Conservation (phyloP, 1,284 basidiomycete genomes). For the Papiliotrema terrestris region DNA sequence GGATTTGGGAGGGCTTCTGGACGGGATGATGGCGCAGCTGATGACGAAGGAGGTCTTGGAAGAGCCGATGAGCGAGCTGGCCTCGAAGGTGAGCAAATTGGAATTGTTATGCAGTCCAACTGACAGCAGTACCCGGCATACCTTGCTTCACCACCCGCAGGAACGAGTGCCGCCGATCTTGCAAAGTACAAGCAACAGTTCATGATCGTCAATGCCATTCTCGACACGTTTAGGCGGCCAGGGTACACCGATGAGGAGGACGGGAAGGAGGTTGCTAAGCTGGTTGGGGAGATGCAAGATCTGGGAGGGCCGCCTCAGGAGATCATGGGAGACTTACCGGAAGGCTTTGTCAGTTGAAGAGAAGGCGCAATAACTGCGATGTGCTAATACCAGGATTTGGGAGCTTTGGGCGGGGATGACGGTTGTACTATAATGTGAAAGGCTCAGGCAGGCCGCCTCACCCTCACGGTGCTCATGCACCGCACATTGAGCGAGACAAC, state of each 20-base stretch:
- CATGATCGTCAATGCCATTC: conserved; percentile 61
- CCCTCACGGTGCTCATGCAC: too few relatives aligned
- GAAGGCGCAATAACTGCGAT: not conserved
- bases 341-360: conserved; percentile 58
- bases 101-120: not conserved
- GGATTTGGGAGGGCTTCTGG: conserved; percentile 72
- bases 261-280: conserved; percentile 45
- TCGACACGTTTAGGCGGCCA: conserved; percentile 69
- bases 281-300: conserved; percentile 45
- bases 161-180: conserved; percentile 61
- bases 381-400: conserved; percentile 34
- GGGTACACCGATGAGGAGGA: conserved; percentile 61
- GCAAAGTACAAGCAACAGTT: conserved; percentile 68
- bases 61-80: conserved; percentile 85
- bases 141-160: conserved; percentile 57
- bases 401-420: conserved; percentile 38
- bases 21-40: conserved; percentile 87
- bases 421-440: conserved; percentile 40
- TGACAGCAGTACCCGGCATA: conserved; percentile 72
- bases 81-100: conserved; percentile 63
- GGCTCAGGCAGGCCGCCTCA: too few relatives aligned
- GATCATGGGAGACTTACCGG: conserved; percentile 86
- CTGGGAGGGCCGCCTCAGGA: conserved; percentile 83
- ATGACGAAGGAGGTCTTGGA: conserved; percentile 93
- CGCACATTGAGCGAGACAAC: too few relatives aligned